Evolutionary conservation across 208 protist genomes (phyloP).

Genomic region (Leishmania mexicana): DNA sequence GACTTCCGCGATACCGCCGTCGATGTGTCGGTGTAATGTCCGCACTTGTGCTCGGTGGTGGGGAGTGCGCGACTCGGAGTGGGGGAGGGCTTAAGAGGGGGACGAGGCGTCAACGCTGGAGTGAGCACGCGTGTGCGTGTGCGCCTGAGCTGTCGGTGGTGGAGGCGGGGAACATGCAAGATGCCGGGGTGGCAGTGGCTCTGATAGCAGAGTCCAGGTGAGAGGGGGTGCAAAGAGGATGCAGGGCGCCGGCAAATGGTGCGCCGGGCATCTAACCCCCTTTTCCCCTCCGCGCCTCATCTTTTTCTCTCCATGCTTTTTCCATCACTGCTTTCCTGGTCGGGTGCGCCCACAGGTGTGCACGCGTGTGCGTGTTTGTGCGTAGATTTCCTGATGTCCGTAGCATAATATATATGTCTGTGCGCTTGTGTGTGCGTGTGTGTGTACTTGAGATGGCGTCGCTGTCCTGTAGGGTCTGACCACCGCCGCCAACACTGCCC

Average conservation of each 20-base stretch:
- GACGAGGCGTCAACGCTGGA: background rate
- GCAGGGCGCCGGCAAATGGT: background rate
- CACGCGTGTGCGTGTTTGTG: background rate
- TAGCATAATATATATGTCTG: background rate
- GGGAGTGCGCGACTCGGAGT: background rate
- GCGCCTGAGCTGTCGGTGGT: background rate
- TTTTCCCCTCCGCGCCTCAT: background rate
- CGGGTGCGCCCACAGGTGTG: background rate
- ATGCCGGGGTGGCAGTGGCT: background rate
- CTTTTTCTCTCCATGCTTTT: background rate
- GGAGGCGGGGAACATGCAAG: background rate
- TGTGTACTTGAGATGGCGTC: background rate
- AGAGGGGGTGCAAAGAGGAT: background rate
- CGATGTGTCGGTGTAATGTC: background rate
- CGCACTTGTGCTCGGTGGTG: background rate
- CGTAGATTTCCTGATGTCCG: too few relatives aligned
- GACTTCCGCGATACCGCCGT: slow-evolving; percentile 21
- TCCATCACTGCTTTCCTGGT: background rate
- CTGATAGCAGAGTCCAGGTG: background rate
- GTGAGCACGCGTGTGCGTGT: background rate
- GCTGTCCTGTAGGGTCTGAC: background rate
- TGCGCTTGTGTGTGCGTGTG: background rate
- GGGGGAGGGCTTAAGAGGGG: background rate
- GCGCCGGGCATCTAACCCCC: background rate
- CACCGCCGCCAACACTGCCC: background rate